Evolutionary conservation across 129 eudicot genomes (phyloP), one percentile per base, ranked within the genome.

Genomic region (Helianthus annuus): DNA sequence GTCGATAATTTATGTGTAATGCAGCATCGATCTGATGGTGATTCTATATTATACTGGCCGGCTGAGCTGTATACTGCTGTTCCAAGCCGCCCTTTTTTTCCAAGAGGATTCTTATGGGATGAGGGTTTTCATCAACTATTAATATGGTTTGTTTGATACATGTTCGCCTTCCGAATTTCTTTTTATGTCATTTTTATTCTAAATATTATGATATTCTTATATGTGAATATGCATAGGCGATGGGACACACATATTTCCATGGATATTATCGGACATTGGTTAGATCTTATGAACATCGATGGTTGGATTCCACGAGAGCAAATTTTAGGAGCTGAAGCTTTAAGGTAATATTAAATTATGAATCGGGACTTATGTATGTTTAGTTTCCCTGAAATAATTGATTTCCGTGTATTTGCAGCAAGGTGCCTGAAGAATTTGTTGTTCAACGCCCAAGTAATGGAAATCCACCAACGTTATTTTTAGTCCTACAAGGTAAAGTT

Each of bases 241-340:
- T 95, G 99, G 99, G 99, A 95, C 80, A 80, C 74, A 59, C 79
- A 52, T 66, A 86, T 95, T 68, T 84, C 86, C 74, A 76, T 95
- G 94, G 99, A 95, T 82, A 90, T 95, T 39, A 66, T 95, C 78
- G 99, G 97, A 52, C 97, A 95, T 58, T 95, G 99, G 99, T 81
- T 95, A 73, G 99, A 95, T 82, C 84, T 95, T 71, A 88, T 95
- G 96, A 95, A 95, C 82, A 79, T 85, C 79, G 99, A 95, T 79
- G 99, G 99, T 51, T 95, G 99, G 99, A 95, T 95, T 79, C 99
- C 99, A 73, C 96, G 99, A 48, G 99, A 95, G 83, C 99, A 90
- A 77, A 95, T 95, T 78, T 85, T 95, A 82, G 99, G 99, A 61
- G 89, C 91, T 55, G 99, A 95, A 84, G 99, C 99, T 66, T 69